Percentiles rank a stretch among this genome's conserved stretches.
Evolutionary conservation across 148 eudicot species (phyloP).

Genomic region (Cornus controversa): DNA sequence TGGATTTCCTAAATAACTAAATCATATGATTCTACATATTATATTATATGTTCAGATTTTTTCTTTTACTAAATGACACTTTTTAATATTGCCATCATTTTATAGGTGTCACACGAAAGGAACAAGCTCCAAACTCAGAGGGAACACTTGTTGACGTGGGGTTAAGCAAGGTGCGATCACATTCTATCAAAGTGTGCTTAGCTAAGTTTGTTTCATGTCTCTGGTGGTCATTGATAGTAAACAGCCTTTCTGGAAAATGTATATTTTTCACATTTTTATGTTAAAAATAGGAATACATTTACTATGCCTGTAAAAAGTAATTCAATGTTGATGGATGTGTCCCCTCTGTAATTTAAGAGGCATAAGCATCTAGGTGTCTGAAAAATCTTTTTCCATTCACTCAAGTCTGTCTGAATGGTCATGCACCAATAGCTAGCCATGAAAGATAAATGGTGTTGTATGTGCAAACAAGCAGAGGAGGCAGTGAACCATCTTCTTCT

Average conservation of each 20-base stretch:
- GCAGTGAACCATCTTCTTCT: too few relatives aligned
- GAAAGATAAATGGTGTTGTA: neutral
- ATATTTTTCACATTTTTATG: neutral
- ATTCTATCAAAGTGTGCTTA: neutral
- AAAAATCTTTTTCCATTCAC: neutral
- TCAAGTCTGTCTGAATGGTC: neutral
- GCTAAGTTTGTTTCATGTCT: neutral
- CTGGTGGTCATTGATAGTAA: conserved; percentile 2
- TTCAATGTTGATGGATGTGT: neutral
- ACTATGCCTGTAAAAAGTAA: neutral
- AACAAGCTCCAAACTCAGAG: conserved; percentile 44
- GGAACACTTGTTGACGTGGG: conserved; percentile 91
- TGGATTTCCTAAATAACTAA: neutral
- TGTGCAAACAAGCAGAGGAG: too few relatives aligned
- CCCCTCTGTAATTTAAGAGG: too few relatives aligned
- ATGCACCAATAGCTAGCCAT: neutral
- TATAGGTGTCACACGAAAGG: conserved; percentile 74
- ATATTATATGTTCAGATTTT: neutral
- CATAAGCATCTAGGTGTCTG: neutral
- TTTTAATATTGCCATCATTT: conserved; percentile 11
- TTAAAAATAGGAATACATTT: neutral
- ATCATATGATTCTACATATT: neutral
- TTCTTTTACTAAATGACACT: conserved; percentile 2
- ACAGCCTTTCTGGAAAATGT: neutral
- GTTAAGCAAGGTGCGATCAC: conserved; percentile 64